Evolutionary conservation across 2,329 filamentous ascomycete genomes (phyloP), one percentile per base, ranked within the genome.

Genomic region (Ustulina deusta): DNA sequence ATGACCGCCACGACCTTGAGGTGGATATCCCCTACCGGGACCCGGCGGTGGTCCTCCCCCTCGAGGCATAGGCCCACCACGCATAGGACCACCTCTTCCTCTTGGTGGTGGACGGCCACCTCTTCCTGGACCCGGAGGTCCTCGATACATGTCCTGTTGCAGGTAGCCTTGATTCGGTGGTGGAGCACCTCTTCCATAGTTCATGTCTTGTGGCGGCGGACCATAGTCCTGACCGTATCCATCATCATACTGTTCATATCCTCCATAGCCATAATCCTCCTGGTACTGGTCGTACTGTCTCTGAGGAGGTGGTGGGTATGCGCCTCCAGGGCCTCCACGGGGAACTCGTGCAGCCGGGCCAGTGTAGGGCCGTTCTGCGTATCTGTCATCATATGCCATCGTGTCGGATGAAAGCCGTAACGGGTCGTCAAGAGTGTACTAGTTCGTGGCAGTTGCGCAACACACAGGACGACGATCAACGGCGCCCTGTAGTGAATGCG

Each of bases 341-440:
- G 81, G 80, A 54, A 73, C 75, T 62, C 81, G 82, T 51, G 80
- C 80, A 59, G 81, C 82, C 36, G 80, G 81, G 42, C 83, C 84
- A 68, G 79, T 81, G 73, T 86, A 86, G n/a, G 82, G 81, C 65
- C 83, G 82, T 32, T 80, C 79, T 64, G 80, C 79, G 67, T 84
- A 86, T 68, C 79, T 82, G 68, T 80, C 81, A 69, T 86, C 82
- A 74, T 86, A 87, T 52, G 85, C 83, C 86, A 88, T 88, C 17
- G 70, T 71, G 32, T 52, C 34, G 56, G 34, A 48, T 40, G 49
- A 29, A 58, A 69, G 51, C 9, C 61, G 29, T 36, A 48, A 58
- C 13, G 20, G 9, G 34, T 27, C 15, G 32, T 40, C 46, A 36
- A 42, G 7, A 32, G 13, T 20, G 5, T 49, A 29, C 1, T 13